Conservation (phyloP, 495 filamentous ascomycete species). For the Talaromyces ruber region DNA sequence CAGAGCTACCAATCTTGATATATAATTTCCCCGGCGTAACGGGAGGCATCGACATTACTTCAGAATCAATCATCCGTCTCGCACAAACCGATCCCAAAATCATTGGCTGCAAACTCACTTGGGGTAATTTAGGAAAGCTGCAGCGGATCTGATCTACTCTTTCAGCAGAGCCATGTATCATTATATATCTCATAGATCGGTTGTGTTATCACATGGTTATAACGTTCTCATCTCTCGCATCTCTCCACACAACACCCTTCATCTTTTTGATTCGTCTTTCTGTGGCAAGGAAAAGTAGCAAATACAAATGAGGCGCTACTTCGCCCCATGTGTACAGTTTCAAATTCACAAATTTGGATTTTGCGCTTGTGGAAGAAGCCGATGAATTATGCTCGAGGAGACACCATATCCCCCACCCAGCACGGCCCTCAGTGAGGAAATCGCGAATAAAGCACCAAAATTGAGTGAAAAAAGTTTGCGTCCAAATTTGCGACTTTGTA, state of each 20-base stretch:
- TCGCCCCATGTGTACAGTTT: slow-evolving; percentile 62
- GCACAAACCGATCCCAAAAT: slow-evolving; percentile 60
- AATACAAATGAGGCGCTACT: slow-evolving; percentile 52
- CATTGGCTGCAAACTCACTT: slow-evolving; percentile 70
- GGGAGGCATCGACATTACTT: slow-evolving; percentile 64
- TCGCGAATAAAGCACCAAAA: slow-evolving; percentile 56
- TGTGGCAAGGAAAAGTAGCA: slow-evolving; percentile 57
- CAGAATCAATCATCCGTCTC: slow-evolving; percentile 58
- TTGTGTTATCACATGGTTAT: not conserved
- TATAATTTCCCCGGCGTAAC: slow-evolving; percentile 78
- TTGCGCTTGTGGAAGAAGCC: not conserved
- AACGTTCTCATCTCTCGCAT: slow-evolving; percentile 18
- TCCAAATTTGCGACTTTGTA: slow-evolving; percentile 15
- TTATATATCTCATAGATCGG: not conserved
- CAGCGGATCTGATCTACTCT: slow-evolving; percentile 51
- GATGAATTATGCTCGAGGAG: slow-evolving; percentile 23
- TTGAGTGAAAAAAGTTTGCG: slow-evolving; percentile 20
- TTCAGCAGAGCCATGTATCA: slow-evolving; percentile 2
- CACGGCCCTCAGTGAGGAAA: slow-evolving; percentile 47
- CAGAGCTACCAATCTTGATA: slow-evolving; percentile 70
- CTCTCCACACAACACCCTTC: slow-evolving; percentile 49
- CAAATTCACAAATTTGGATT: slow-evolving; percentile 18
- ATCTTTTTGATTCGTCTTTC: slow-evolving; percentile 44
- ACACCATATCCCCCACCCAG: slow-evolving; percentile 63
- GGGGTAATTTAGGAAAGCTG: slow-evolving; percentile 74